Conservation (phyloP, 129 eudicot species). For the Chrysanthemum makinoi region DNA sequence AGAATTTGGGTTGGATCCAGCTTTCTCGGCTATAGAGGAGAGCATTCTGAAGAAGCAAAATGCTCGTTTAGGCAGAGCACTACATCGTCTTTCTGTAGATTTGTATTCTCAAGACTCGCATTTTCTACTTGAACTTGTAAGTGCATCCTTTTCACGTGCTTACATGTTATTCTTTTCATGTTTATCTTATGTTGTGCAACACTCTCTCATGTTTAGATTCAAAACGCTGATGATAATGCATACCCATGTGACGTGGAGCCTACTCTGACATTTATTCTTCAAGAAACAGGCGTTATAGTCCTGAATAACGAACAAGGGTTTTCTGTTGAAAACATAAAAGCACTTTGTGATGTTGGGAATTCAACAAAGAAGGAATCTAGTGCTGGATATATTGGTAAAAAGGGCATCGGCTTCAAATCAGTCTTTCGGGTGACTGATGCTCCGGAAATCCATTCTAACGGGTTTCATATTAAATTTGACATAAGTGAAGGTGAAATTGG, state of each 20-base stretch:
- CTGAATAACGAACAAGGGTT: constrained; percentile 86
- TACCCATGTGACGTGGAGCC: constrained; percentile 74
- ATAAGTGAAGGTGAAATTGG: constrained; percentile 74
- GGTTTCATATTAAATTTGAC: constrained; percentile 86
- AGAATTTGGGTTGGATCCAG: constrained; percentile 86
- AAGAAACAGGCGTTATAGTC: constrained; percentile 61
- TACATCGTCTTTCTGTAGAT: constrained; percentile 89
- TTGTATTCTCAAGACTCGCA: constrained; percentile 93
- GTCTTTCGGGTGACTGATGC: constrained; percentile 98
- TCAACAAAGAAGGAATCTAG: constrained; percentile 78
- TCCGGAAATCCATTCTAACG: constrained; percentile 89
- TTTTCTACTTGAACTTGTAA: constrained; percentile 90
- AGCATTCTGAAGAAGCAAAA: constrained; percentile 79
- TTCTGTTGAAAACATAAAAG: constrained; percentile 72
- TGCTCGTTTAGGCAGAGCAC: constrained; percentile 93
- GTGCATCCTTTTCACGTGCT: constrained; percentile 13
- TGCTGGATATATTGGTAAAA: constrained; percentile 96
- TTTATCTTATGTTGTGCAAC: constrained; percentile 9
- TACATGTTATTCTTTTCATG: neutral
- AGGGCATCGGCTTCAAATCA: constrained; percentile 98
- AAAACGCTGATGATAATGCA: constrained; percentile 95
- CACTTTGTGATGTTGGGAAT: constrained; percentile 95
- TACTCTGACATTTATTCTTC: constrained; percentile 76
- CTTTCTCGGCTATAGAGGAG: constrained; percentile 51
- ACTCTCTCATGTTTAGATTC: constrained; percentile 46